Base-by-base conservation (phyloP, 306 rosid species). In the Senna siamea region DNA sequence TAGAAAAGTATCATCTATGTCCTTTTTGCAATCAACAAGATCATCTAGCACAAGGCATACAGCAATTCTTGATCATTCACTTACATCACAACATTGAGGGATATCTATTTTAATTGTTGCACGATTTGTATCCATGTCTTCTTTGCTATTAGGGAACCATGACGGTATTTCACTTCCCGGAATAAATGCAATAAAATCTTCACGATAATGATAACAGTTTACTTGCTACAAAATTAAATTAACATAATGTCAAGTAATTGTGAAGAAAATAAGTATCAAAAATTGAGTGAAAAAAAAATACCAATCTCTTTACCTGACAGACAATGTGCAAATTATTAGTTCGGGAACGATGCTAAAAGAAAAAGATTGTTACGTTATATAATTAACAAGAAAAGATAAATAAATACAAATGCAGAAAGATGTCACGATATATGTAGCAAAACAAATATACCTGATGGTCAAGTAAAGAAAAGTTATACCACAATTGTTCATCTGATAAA, bases 31-130 rank as follows among this genome's bases (percentile, higher is more conserved):
- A 26, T 26, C 30, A 26, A 26, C 30, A 26, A 26, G n/a, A n/a
- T n/a, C n/a, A n/a, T 26, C 30, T 37, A 46, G 13, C n/a, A n/a
- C n/a, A n/a, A n/a, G n/a, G 35, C 15, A 56, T 50, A 50, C 9
- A 50, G 20, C 66, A 60, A 60, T 35, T 60, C 66, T 44, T 4
- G 66, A 60, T 47, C 66, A 60, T 34, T 60, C 66, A 60, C 26
- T 57, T 4, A 13, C 35, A 4, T 2, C 26, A 18, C 2, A 18
- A 17, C 0, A 13, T 14, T 46, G 6, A 12, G 52, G 52, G 1
- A 46, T 46, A 18, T 46, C 52, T 15, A 46, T 18, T 9, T 0
- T 14, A 13, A 46, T 46, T 13, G 3, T 26, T 26, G 30, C 30
- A 26, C 30, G 30, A 26, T 26, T 3, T 3, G 2, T 26, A 1